Evolutionary conservation across 1,284 basidiomycete species (phyloP).

Genomic region (Abortiporus biennis): DNA sequence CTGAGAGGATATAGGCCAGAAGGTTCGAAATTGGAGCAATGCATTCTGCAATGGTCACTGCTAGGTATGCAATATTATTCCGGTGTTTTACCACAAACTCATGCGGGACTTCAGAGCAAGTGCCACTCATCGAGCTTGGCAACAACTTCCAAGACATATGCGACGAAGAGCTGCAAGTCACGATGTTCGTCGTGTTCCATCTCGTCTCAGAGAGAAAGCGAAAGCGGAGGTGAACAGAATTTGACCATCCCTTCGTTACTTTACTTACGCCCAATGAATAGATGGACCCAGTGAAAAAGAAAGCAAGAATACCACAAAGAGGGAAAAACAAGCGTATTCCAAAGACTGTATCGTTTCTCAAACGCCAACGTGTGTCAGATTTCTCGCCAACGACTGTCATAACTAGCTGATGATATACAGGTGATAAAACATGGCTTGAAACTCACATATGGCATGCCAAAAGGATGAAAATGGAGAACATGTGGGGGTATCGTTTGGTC

Average conservation of each 20-base stretch:
- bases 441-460: slow-evolving; percentile 95
- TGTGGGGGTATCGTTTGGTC: slow-evolving; percentile 87
- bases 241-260: slow-evolving; percentile 11
- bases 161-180: slow-evolving; percentile 89
- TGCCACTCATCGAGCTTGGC: slow-evolving; percentile 81
- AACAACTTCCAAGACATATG: slow-evolving; percentile 83
- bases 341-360: slow-evolving; percentile 50
- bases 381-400: too few relatives aligned
- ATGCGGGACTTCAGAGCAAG: slow-evolving; percentile 25
- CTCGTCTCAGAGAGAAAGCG: slow-evolving; percentile 73
- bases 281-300: slow-evolving; percentile 75
- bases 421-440: slow-evolving; percentile 84
- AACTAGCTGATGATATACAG: slow-evolving; percentile 29
- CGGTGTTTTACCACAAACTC: background rate
- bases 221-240: slow-evolving; percentile 76
- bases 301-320: slow-evolving; percentile 48
- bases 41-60: slow-evolving; percentile 76
- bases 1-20: slow-evolving; percentile 50
- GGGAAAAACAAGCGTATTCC: slow-evolving; percentile 48
- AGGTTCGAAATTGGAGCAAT: slow-evolving; percentile 86
- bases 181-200: slow-evolving; percentile 85
- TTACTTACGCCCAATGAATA: slow-evolving; percentile 29
- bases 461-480: slow-evolving; percentile 85
- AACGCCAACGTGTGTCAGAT: slow-evolving; percentile 67
- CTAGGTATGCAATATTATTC: slow-evolving; percentile 42